Evolutionary conservation across 805 yeast species (phyloP), one percentile per base, ranked within the genome.

Genomic region (Yamadazyma sp.): DNA sequence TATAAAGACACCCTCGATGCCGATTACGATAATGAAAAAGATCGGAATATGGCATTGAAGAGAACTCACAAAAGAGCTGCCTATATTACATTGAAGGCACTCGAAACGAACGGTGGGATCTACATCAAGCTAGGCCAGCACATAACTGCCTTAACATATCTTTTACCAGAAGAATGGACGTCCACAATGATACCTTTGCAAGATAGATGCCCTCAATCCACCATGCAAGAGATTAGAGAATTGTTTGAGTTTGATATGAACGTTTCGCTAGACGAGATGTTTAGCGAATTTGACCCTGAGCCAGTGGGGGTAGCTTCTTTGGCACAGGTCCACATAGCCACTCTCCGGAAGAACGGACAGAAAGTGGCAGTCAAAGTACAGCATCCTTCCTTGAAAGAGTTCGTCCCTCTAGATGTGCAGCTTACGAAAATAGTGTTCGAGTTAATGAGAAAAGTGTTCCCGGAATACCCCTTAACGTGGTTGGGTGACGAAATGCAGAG

Each of bases 291-390:
- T 53, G 75, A 82, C 42, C 71, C 75, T 0, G 60, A 56, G 7
- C 99, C 99, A 0, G 80, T 93, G 28, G 99, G 99, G 1, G 95
- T 87, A 4, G 99, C 99, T 0, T 87, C 96, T 1, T 69, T 93
- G 47, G 99, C 99, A 0, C 99, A 93, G 55, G 99, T 93, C 4
- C 98, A 93, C 62, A 64, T 70, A 16, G 99, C 95, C 0, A 72
- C 59, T 2, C 55, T 90, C 37, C n/a, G n/a, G n/a, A 72, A 65
- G 40, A 72, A 71, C 1, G 86, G 84, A 2, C 73, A 80, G 42
- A 77, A 71, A 51, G 98, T 91, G 3, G 99, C 99, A 1, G 95
- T 93, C 15, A 93, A 93, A 54, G 75, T 91, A 28, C 99, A 93
- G 59, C 98, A 90, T 58, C 99, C 99, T 0, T 75, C 87, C 2